Conservation (phyloP, 2,329 filamentous ascomycete genomes). For the Simplicillium aogashimaense region DNA sequence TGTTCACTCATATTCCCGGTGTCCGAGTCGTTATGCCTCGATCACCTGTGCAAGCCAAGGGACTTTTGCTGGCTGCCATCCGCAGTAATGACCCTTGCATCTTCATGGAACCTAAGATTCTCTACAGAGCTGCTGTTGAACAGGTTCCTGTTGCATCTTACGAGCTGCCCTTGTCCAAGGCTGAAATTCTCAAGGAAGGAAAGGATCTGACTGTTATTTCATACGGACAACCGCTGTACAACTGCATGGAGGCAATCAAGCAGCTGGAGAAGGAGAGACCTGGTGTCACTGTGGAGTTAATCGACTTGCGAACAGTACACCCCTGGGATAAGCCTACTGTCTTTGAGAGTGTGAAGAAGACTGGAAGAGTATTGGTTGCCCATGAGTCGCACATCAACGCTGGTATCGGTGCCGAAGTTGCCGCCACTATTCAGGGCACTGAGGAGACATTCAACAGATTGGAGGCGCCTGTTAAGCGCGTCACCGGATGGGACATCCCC, state of each 20-base stretch:
- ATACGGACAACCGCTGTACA: constrained; percentile 84
- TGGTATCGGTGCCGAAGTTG: constrained; percentile 81
- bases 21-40: constrained; percentile 78
- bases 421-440: constrained; percentile 77
- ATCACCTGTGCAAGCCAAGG: constrained; percentile 81
- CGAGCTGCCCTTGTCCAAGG: constrained; percentile 75
- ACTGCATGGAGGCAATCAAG: constrained; percentile 66
- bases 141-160: constrained; percentile 78
- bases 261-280: constrained; percentile 67
- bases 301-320: constrained; percentile 81
- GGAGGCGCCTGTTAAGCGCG: constrained; percentile 75
- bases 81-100: constrained; percentile 77
- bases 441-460: constrained; percentile 65
- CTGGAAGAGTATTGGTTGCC: constrained; percentile 76
- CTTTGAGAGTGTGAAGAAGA: constrained; percentile 75
- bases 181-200: constrained; percentile 73
- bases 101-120: constrained; percentile 89
- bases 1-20: constrained; percentile 84
- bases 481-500: constrained; percentile 86
- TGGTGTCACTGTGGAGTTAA: constrained; percentile 64
- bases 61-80: constrained; percentile 67
- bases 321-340: constrained; percentile 83
- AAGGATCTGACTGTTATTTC: constrained; percentile 76
- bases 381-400: constrained; percentile 90
- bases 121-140: constrained; percentile 86